These are phyloP conservation scores for Vachellia collinsii DNA, from an alignment of 306 rosid genomes.

Conservation along the genomic window DNA sequence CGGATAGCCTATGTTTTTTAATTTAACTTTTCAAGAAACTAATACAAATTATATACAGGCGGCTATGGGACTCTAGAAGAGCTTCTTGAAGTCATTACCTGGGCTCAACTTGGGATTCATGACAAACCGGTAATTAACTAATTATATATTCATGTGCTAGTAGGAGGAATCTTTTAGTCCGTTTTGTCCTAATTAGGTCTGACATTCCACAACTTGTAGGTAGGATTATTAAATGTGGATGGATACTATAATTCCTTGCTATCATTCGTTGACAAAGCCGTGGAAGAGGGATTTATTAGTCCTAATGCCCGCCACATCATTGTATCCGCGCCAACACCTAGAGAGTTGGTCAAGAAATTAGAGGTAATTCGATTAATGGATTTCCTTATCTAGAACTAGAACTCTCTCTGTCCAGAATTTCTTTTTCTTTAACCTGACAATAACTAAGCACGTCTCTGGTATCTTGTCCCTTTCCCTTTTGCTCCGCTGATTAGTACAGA, in stretches of 20 bases:
- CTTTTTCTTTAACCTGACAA: background rate
- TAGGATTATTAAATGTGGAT: conserved; percentile 94
- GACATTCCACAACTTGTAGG: conserved; percentile 54
- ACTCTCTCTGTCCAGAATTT: too few species aligned
- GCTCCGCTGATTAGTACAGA: conserved; percentile 4
- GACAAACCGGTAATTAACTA: conserved; percentile 80
- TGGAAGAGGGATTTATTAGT: conserved; percentile 94
- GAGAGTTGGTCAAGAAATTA: conserved; percentile 89
- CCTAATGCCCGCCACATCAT: conserved; percentile 96
- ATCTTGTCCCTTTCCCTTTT: conserved; percentile 16
- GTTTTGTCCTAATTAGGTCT: conserved; percentile 24
- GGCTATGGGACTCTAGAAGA: conserved; percentile 98
- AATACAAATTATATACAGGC: conserved; percentile 53
- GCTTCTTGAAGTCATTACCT: conserved; percentile 94
- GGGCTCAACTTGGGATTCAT: conserved; percentile 99
- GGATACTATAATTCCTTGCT: conserved; percentile 92
- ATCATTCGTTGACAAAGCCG: conserved; percentile 92
- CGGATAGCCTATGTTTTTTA: background rate
- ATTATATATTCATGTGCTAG: background rate
- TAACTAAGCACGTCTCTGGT: conserved; percentile 8
- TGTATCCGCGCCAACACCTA: conserved; percentile 92
- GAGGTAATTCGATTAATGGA: conserved; percentile 57
- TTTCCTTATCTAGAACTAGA: too few species aligned
- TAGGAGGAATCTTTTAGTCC: background rate
- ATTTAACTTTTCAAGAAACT: conserved; percentile 26